These are phyloP conservation scores for Saturnispora dispora DNA, from an alignment of 805 yeast genomes.

Conservation along the genomic window DNA sequence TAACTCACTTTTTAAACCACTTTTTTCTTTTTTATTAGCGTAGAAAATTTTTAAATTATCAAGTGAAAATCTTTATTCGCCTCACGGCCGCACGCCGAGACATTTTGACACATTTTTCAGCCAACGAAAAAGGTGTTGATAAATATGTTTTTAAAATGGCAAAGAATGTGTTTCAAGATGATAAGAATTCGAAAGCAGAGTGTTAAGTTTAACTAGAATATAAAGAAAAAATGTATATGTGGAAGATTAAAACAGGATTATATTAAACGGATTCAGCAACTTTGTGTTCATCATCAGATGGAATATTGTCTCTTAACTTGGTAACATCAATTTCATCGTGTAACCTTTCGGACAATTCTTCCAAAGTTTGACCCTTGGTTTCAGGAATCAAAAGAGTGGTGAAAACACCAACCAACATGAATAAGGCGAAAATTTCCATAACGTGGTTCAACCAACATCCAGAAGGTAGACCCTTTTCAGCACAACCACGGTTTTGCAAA, in stretches of 20 bases:
- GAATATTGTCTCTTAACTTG: conserved; percentile 16
- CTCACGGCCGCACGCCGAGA: neutral
- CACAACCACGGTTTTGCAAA: conserved; percentile 67
- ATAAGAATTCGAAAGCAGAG: neutral
- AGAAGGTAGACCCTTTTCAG: conserved; percentile 34
- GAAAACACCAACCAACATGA: conserved; percentile 74
- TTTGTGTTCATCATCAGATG: conserved; percentile 23
- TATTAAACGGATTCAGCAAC: conserved; percentile 16
- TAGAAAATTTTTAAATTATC: neutral
- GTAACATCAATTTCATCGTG: conserved; percentile 63
- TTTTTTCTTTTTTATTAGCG: neutral
- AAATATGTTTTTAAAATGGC: neutral
- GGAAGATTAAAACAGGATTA: neutral
- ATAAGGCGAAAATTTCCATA: conserved; percentile 86
- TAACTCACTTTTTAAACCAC: neutral
- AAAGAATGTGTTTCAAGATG: no score
- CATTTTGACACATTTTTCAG: neutral
- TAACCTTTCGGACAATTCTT: conserved; percentile 67
- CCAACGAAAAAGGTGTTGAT: neutral
- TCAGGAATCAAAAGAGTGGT: conserved; percentile 69
- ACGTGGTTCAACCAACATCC: conserved; percentile 86
- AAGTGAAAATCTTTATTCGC: neutral
- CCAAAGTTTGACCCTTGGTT: conserved; percentile 85
- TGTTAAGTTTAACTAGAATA: neutral
- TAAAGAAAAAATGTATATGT: neutral